Evolutionary conservation across 179 eudicot species (phyloP).

Genomic region (Silene coronaria): DNA sequence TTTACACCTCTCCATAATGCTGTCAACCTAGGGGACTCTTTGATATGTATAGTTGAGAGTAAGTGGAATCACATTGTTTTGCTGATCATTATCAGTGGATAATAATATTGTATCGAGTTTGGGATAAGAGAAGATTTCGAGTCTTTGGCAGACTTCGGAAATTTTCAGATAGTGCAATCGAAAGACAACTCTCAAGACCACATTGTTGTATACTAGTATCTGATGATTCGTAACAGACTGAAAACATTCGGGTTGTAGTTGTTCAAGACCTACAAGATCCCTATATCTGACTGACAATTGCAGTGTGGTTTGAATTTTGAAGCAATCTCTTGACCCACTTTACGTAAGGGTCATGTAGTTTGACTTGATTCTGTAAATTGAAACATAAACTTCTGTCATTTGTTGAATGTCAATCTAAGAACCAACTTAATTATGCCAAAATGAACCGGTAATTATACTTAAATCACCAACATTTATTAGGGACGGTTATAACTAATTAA

Average conservation of each 20-base stretch:
- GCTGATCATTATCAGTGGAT: not conserved
- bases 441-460: no score
- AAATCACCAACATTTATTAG: no score
- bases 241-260: slow-evolving; percentile 12
- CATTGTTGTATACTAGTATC: slow-evolving; percentile 23
- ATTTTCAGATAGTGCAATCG: slow-evolving; percentile 10
- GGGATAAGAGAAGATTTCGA: slow-evolving; percentile 18
- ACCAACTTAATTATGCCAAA: no score
- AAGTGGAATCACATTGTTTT: slow-evolving; percentile 1
- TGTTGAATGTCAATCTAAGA: no score
- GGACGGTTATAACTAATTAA: no score
- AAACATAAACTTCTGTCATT: slow-evolving; percentile 22
- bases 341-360: no score
- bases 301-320: no score
- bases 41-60: slow-evolving; percentile 20
- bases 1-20: slow-evolving; percentile 24
- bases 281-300: slow-evolving; percentile 23
- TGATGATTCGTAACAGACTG: slow-evolving; percentile 15
- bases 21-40: slow-evolving; percentile 19
- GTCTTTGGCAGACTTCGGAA: slow-evolving; percentile 15
- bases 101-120: slow-evolving; percentile 19
- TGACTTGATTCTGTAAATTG: slow-evolving; percentile 13
- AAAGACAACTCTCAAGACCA: slow-evolving; percentile 16
- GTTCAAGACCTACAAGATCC: slow-evolving; percentile 20
- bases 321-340: no score